Base-by-base conservation (phyloP, 2,329 filamentous ascomycete genomes). In the Fusarium tupiense region DNA sequence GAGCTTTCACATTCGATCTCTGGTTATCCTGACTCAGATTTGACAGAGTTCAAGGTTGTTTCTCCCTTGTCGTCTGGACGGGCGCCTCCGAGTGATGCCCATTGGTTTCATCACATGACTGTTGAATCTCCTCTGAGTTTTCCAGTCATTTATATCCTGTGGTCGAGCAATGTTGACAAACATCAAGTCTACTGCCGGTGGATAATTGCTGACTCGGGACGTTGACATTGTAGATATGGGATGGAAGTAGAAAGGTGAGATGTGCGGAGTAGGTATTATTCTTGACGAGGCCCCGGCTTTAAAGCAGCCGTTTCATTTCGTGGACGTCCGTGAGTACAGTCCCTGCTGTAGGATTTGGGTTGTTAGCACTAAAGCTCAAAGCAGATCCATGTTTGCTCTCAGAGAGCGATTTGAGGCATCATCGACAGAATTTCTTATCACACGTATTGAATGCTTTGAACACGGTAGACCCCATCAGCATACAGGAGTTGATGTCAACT, bases 1-100 rank as follows among this genome's bases (percentile, higher is more conserved):
- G 19, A 26, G 12, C 2, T 2, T 26, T 46, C 5, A 2, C 2
- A 46, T 13, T 6, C 2, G 24, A 26, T 26, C 6, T 6, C 26
- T 26, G 26, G 26, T 4, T 26, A 6, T 26, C 26, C 4, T 26
- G 26, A 6, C 26, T 17, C 8, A 10, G 44, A 46, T 9, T 14
- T 6, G 8, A 10, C 2, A 14, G 24, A 9, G 5, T 22, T 11
- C 9, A 8, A 8, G 19, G 26, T 16, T 3, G 0, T 5, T 14
- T 31, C 19, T 31, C 4, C 2, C 4, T 17, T 22, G 10, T 22
- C 14, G 2, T 16, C 9, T 12, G 6, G 26, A 1, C 26, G 46
- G 0, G 6, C 26, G 20, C 4, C 46, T 49, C 6, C 26, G 13
- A 49, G 46, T 49, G 6, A 49, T 22, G 9, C 26, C 20, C 31